Base-by-base conservation (phyloP, 164 flowering plant species). In the Chloranthus sessilifolius region DNA sequence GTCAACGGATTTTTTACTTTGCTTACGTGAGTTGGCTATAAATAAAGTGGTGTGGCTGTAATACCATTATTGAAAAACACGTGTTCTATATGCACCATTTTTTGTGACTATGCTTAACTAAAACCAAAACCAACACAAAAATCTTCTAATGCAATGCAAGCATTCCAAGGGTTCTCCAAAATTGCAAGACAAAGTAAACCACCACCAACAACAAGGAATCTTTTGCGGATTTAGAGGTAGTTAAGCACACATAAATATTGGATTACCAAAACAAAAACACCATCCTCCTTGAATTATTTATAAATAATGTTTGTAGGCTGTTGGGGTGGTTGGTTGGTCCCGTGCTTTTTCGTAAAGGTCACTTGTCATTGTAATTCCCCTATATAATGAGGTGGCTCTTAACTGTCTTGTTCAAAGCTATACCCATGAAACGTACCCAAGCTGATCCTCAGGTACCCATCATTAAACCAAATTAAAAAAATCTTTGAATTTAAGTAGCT, bases 301-400 rank as follows among this genome's bases (percentile, higher is more conserved):
- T 24, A 11, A 20, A n/a, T n/a, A n/a, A 9, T 46, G n/a, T 24
- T n/a, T 7, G 38, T 17, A 31, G 12, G 16, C 33, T 9, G 20
- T 8, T 49, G 38, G 21, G 58, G 45, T 41, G 41, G 48, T 46
- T 55, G 65, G 31, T 34, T 48, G 65, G 64, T 27, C 74, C 75
- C 79, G 70, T 60, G 58, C 67, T 56, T 76, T n/a, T 68, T 69
- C 74, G 62, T 78, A 53, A 54, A 60, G 50, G 69, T 68, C 66
- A 70, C 75, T 72, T 64, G 61, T 50, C 59, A 30, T 56, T 54
- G 23, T 33, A 7, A 11, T 21, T 14, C 36, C 28, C 2, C 8
- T 60, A 63, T 69, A 68, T 60, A 71, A 78, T 76, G 83, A 52
- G 70, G 68, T 61, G 60, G 64, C 7, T 60, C 48, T 28, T 46